A percentile compares a stretch with the other conserved stretches of the same genome.
phyloP scores from a whole-genome alignment of 768 basidiomycete species.

The Suillus clintonianus region DNA sequence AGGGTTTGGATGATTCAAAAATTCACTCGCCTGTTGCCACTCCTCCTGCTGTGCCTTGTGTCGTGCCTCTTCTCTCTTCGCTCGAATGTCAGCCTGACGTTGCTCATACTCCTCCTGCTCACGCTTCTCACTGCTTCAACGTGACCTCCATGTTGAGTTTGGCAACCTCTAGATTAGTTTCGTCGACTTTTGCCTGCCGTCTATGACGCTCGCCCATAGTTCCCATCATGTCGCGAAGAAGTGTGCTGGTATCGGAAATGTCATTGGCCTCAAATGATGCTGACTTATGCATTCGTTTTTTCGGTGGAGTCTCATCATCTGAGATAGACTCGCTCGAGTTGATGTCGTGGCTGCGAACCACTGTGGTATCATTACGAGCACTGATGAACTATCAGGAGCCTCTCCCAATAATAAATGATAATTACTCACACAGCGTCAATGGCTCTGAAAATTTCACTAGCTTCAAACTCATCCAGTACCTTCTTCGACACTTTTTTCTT shows the following conservation, averaged over 20 bases:
- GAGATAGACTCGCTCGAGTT: background rate
- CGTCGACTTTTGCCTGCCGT: background rate
- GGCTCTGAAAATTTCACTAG: slow-evolving; percentile 5
- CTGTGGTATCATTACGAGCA: background rate
- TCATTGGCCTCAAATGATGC: background rate
- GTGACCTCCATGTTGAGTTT: background rate
- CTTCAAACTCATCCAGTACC: background rate
- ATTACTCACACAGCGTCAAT: slow-evolving; percentile 14
- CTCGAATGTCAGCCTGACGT: background rate
- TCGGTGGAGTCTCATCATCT: background rate
- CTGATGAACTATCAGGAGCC: background rate
- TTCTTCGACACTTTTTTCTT: too few species aligned
- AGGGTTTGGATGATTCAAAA: background rate
- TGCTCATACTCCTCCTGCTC: slow-evolving; percentile 2
- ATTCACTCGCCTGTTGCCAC: background rate
- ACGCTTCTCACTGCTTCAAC: background rate
- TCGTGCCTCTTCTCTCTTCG: background rate
- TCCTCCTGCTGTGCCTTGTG: background rate
- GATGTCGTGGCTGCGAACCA: background rate
- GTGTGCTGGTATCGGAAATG: background rate
- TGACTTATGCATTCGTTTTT: background rate
- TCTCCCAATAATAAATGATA: background rate
- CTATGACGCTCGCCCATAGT: background rate
- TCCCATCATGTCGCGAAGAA: background rate
- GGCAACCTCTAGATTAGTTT: background rate